Conservation (phyloP, 768 basidiomycete genomes). For the Cubamyces sp. region DNA sequence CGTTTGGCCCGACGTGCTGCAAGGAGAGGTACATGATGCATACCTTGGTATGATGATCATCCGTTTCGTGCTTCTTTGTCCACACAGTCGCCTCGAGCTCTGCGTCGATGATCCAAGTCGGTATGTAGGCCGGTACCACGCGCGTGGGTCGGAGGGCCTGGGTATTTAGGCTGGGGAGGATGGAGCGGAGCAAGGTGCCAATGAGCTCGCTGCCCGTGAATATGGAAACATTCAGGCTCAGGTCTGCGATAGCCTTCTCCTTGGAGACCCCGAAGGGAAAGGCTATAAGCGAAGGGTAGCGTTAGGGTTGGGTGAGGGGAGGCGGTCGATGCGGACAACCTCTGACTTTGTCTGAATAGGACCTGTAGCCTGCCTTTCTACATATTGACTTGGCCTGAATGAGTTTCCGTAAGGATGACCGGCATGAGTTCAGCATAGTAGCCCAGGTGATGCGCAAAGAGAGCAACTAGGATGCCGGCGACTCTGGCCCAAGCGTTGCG, state of each 20-base stretch:
- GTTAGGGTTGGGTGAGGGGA: conserved; percentile 16
- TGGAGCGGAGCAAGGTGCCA: conserved; percentile 40
- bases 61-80: conserved; percentile 31
- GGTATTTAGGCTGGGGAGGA: conserved; percentile 44
- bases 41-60: conserved; percentile 31
- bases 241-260: conserved; percentile 28
- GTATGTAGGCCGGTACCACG: conserved; percentile 60
- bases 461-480: neutral
- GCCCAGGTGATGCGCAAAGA: neutral
- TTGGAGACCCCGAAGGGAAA: conserved; percentile 55
- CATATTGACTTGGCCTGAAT: neutral
- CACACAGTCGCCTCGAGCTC: conserved; percentile 47
- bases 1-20: neutral
- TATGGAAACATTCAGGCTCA: conserved; percentile 32
- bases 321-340: conserved; percentile 32
- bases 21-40: conserved; percentile 22
- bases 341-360: conserved; percentile 45
- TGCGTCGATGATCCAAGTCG: conserved; percentile 63
- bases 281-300: conserved; percentile 38
- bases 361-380: neutral
- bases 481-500: neutral
- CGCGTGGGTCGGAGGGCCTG: conserved; percentile 47
- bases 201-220: conserved; percentile 32
- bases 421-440: conserved; percentile 12
- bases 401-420: neutral